Percentiles rank a stretch among this genome's conserved stretches.
These are phyloP conservation scores for Sequoiadendron giganteum DNA, from an alignment of 75 land plant species.

Conservation along the genomic window DNA sequence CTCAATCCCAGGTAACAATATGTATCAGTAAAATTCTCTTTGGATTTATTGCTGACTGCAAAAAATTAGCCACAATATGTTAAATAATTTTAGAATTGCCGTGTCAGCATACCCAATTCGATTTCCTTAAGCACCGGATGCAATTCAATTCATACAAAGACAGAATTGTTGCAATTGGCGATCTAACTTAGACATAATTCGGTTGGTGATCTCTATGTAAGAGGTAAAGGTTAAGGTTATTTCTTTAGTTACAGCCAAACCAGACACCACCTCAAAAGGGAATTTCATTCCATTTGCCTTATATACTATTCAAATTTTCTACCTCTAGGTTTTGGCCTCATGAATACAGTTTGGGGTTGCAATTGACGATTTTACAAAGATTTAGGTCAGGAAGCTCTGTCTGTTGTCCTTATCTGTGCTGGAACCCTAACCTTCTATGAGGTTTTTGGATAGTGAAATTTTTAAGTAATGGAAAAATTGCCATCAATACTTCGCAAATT, in stretches of 20 bases:
- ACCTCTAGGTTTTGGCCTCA: background rate
- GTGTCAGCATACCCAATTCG: background rate
- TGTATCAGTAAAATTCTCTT: background rate
- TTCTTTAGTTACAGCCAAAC: too few relatives aligned
- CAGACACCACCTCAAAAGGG: too few relatives aligned
- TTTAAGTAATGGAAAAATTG: too few relatives aligned
- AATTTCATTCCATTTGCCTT: too few relatives aligned
- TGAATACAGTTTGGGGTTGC: background rate
- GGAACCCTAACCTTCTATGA: background rate
- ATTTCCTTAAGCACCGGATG: background rate
- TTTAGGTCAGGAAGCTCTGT: too few relatives aligned
- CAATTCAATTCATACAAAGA: background rate
- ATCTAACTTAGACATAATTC: background rate
- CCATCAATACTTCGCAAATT: too few relatives aligned
- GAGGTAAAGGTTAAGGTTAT: too few relatives aligned
- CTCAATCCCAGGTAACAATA: slow-evolving; percentile 4
- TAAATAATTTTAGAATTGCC: background rate
- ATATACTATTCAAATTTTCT: background rate
- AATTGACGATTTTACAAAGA: too few relatives aligned
- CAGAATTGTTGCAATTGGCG: background rate
- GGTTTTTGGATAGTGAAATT: too few relatives aligned
- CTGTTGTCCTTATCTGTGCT: background rate
- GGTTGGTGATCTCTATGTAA: background rate
- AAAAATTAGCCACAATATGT: background rate
- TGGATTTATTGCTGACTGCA: background rate